phyloP scores from a whole-genome alignment of 2,329 filamentous ascomycete species.

The Diplodia mutila region DNA sequence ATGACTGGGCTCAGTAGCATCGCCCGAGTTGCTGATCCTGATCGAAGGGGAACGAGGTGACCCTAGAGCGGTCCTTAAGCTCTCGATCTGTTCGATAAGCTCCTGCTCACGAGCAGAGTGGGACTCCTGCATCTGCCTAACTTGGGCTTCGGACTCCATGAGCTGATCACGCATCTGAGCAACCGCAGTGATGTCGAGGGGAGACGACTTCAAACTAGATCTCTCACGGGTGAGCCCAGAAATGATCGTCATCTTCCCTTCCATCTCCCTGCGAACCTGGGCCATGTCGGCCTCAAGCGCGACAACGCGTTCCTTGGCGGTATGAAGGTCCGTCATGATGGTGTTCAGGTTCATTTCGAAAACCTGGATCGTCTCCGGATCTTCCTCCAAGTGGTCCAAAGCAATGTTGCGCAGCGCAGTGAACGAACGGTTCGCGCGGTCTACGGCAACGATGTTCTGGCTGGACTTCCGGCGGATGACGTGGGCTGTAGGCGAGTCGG shows the following conservation, averaged over 20 bases:
- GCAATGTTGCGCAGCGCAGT: conserved; percentile 88
- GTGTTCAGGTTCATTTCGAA: conserved; percentile 91
- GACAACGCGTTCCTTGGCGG: conserved; percentile 84
- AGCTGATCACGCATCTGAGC: conserved; percentile 86
- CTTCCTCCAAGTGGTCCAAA: conserved; percentile 77
- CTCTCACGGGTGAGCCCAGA: conserved; percentile 90
- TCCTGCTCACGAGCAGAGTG: conserved; percentile 77
- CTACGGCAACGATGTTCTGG: conserved; percentile 82
- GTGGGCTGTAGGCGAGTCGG: conserved; percentile 68
- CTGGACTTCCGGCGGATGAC: conserved; percentile 92
- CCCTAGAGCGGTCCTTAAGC: conserved; percentile 62
- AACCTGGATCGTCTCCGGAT: conserved; percentile 84
- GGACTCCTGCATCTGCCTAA: conserved; percentile 71
- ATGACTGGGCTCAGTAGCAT: not conserved
- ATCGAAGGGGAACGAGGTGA: conserved; percentile 30
- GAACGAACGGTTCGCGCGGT: conserved; percentile 89
- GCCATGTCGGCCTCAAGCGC: conserved; percentile 84
- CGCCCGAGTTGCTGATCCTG: conserved; percentile 4
- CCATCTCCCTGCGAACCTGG: conserved; percentile 91
- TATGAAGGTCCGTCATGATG: conserved; percentile 89
- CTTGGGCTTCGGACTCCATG: conserved; percentile 78
- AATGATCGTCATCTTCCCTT: conserved; percentile 94
- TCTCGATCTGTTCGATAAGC: conserved; percentile 71
- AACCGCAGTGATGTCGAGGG: conserved; percentile 90
- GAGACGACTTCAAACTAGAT: conserved; percentile 81